phyloP scores from a whole-genome alignment of 257 asterid genomes.

The Galeopsis tetrahit region DNA sequence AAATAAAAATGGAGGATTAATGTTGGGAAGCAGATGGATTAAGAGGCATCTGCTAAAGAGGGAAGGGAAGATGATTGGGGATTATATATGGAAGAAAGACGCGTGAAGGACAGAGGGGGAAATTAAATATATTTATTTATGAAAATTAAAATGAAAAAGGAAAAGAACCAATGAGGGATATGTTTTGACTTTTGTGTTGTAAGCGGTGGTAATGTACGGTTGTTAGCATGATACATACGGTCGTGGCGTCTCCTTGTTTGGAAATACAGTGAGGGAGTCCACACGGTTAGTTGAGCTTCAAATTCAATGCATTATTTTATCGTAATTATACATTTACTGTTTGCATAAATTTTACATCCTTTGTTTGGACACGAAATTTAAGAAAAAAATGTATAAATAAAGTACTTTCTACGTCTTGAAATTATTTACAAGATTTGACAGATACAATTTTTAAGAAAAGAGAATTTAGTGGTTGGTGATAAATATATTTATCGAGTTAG shows the following conservation, averaged over 20 bases:
- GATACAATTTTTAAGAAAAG: too few relatives aligned
- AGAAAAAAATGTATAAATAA: too few relatives aligned
- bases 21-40: slow-evolving; percentile 48
- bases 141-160: background rate
- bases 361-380: too few relatives aligned
- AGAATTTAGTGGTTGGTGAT: too few relatives aligned
- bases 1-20: background rate
- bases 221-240: background rate
- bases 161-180: slow-evolving; percentile 19
- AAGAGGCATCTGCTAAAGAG: slow-evolving; percentile 57
- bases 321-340: too few relatives aligned
- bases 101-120: slow-evolving; percentile 56
- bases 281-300: background rate
- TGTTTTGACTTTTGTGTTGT: slow-evolving; percentile 25
- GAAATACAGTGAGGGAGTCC: background rate
- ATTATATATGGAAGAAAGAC: slow-evolving; percentile 49
- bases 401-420: too few relatives aligned
- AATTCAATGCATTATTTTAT: background rate
- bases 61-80: background rate
- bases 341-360: too few relatives aligned
- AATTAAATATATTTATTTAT: background rate
- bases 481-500: too few relatives aligned
- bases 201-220: slow-evolving; percentile 22
- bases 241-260: background rate
- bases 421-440: too few relatives aligned